Evolutionary conservation across 208 protist genomes (phyloP).

Genomic region (Leishmania tropica): DNA sequence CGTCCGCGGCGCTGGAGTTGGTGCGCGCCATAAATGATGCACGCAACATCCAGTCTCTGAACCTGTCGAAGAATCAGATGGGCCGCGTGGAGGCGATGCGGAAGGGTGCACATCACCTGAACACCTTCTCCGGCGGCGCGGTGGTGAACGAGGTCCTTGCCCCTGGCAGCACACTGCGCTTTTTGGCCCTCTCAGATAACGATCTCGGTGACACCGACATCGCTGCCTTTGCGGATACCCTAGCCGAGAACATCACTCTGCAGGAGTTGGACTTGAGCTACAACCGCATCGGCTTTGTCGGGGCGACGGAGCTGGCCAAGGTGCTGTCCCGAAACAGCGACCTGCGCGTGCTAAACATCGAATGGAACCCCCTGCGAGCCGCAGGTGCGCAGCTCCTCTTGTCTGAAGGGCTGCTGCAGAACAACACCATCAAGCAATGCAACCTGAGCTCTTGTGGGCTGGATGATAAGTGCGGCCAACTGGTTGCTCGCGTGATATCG

Average conservation of each 20-base stretch:
- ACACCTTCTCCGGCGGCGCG: slow-evolving; percentile 38
- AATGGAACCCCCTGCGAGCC: slow-evolving; percentile 87
- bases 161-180: slow-evolving; percentile 52
- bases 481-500: slow-evolving; percentile 77
- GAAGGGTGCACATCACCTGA: slow-evolving; percentile 7
- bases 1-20: slow-evolving; percentile 65
- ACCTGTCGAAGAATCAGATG: slow-evolving; percentile 80
- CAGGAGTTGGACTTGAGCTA: slow-evolving; percentile 85
- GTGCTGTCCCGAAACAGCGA: slow-evolving; percentile 83
- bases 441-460: slow-evolving; percentile 85
- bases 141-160: slow-evolving; percentile 72
- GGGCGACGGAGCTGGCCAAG: slow-evolving; percentile 71
- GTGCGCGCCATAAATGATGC: slow-evolving; percentile 62
- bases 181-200: slow-evolving; percentile 76
- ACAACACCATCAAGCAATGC: slow-evolving; percentile 91
- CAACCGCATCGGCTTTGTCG: slow-evolving; percentile 82
- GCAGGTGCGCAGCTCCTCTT: slow-evolving; percentile 64
- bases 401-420: slow-evolving; percentile 77
- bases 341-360: slow-evolving; percentile 86
- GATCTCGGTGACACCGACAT: slow-evolving; percentile 75
- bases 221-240: slow-evolving; percentile 59
- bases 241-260: slow-evolving; percentile 81
- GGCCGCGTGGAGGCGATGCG: slow-evolving; percentile 52
- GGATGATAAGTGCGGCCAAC: slow-evolving; percentile 68
- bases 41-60: slow-evolving; percentile 56